Evolutionary conservation across 441 rosid species (phyloP).

Genomic region (Erysimum pusillum): DNA sequence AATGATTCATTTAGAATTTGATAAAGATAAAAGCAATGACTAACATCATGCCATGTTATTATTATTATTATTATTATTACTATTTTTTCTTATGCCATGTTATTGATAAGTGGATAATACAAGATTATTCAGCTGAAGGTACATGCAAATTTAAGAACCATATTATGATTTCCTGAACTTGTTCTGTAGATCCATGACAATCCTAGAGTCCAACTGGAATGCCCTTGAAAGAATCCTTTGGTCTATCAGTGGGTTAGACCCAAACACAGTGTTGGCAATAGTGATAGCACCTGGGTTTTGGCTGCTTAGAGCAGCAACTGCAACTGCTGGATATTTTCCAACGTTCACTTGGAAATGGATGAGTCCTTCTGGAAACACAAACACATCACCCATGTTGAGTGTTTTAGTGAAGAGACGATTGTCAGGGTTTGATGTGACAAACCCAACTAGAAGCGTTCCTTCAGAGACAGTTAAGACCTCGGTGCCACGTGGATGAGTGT

Average conservation of each 20-base stretch:
- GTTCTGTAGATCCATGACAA: constrained; percentile 27
- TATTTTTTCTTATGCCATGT: too few relatives aligned
- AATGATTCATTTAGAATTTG: too few relatives aligned
- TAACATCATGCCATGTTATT: too few relatives aligned
- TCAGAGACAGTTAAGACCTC: constrained; percentile 43
- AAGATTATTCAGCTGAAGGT: too few relatives aligned
- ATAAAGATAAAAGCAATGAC: too few relatives aligned
- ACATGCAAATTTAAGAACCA: not conserved
- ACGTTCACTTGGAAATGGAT: constrained; percentile 27
- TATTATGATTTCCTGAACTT: constrained; percentile 33
- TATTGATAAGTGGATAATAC: too few relatives aligned
- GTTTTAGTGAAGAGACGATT: constrained; percentile 36
- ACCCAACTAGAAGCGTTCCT: constrained; percentile 54
- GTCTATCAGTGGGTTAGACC: constrained; percentile 44
- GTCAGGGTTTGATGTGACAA: constrained; percentile 48
- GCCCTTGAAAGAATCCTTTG: constrained; percentile 43
- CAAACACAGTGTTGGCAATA: constrained; percentile 48
- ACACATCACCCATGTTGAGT: not conserved
- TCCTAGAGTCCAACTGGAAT: constrained; percentile 44
- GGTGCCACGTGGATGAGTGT: constrained; percentile 55
- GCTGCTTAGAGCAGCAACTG: constrained; percentile 52
- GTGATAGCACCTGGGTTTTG: constrained; percentile 55
- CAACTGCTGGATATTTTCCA: constrained; percentile 41
- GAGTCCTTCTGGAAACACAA: not conserved
- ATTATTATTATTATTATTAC: too few relatives aligned